phyloP scores from a whole-genome alignment of 1,139 yeast genomes.

The Geotrichum armillariae region DNA sequence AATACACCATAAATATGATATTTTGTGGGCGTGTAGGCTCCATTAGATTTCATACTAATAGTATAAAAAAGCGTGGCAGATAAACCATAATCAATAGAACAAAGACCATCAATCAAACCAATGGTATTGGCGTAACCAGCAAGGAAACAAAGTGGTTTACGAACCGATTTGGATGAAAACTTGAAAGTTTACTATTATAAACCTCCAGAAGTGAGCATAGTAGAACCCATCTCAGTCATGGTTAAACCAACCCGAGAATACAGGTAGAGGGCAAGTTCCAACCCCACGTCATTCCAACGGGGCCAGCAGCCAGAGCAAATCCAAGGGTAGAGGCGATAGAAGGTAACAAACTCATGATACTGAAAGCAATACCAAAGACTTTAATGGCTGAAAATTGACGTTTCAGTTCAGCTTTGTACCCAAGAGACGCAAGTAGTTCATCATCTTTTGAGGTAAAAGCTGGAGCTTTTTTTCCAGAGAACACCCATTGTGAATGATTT shows the following conservation, averaged over 20 bases:
- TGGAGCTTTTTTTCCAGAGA: too few species aligned
- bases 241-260: conserved; percentile 52
- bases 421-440: conserved; percentile 45
- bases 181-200: conserved; percentile 52
- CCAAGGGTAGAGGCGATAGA: conserved; percentile 51
- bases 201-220: conserved; percentile 74
- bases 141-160: conserved; percentile 51
- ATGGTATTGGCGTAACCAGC: conserved; percentile 61
- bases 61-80: conserved; percentile 55
- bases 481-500: too few species aligned
- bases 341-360: conserved; percentile 70
- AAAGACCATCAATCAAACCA: conserved; percentile 57
- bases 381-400: conserved; percentile 65
- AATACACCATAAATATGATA: conserved; percentile 56
- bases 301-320: conserved; percentile 51
- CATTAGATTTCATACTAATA: conserved; percentile 49
- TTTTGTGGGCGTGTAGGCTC: conserved; percentile 47
- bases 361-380: conserved; percentile 57
- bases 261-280: conserved; percentile 57
- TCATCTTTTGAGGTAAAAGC: conserved; percentile 35
- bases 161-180: conserved; percentile 51
- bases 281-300: conserved; percentile 63
- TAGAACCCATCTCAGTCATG: conserved; percentile 62
- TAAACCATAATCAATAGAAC: conserved; percentile 60
- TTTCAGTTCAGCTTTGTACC: conserved; percentile 71